These are phyloP conservation scores for Candida vaughaniae DNA, from an alignment of 805 yeast genomes.

Conservation along the genomic window DNA sequence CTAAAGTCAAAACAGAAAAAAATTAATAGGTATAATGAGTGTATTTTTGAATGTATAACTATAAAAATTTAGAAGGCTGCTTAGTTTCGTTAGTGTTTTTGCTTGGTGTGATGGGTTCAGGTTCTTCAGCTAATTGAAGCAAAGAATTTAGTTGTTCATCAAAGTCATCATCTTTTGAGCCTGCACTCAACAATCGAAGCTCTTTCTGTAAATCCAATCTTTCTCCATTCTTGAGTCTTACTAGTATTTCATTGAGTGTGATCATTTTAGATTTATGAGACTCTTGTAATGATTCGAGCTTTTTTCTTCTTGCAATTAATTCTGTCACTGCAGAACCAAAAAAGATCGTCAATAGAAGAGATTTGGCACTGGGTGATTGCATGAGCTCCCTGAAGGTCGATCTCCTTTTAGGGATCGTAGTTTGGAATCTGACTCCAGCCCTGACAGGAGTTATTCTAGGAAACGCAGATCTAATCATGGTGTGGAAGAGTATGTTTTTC, in stretches of 20 bases:
- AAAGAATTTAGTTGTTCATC: slow-evolving; percentile 39
- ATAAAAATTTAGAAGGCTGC: neutral
- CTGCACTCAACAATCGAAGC: slow-evolving; percentile 33
- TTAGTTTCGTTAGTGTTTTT: neutral
- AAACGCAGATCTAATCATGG: neutral
- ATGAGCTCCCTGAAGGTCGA: slow-evolving; percentile 29
- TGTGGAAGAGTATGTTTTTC: too few relatives aligned
- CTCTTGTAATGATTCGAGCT: slow-evolving; percentile 40
- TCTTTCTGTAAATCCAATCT: slow-evolving; percentile 44
- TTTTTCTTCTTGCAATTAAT: slow-evolving; percentile 44
- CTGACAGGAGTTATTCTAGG: neutral
- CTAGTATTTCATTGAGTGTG: slow-evolving; percentile 30
- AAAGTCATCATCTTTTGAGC: slow-evolving; percentile 25
- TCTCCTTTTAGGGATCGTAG: slow-evolving; percentile 11
- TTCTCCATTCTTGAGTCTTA: slow-evolving; percentile 30
- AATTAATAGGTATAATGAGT: neutral
- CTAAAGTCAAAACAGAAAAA: neutral
- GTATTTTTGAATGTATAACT: neutral
- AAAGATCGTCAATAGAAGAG: slow-evolving; percentile 34
- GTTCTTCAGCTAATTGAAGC: slow-evolving; percentile 30
- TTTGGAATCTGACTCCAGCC: slow-evolving; percentile 3
- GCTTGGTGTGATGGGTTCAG: slow-evolving; percentile 4
- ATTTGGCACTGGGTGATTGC: slow-evolving; percentile 35
- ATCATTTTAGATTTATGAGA: slow-evolving; percentile 37
- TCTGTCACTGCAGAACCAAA: slow-evolving; percentile 50